Percentiles rank a stretch among this genome's conserved stretches.
Evolutionary conservation across 179 eudicot genomes (phyloP).

Genomic region (Nepenthes alata): DNA sequence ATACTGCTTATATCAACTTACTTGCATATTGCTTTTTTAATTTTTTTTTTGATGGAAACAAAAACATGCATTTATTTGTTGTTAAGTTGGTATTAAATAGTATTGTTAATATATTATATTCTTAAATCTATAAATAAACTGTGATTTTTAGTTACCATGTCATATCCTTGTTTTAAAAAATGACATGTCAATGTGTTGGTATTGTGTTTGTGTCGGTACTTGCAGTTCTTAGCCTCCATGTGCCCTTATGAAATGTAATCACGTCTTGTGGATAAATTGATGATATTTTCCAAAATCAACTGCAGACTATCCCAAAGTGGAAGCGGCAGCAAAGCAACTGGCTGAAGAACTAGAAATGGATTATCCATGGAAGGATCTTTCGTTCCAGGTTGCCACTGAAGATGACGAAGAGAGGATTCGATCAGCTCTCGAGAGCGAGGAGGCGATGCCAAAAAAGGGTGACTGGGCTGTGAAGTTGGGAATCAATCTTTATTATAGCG

Average conservation of each 20-base stretch:
- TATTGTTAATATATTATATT: too few relatives aligned
- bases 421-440: slow-evolving; percentile 64
- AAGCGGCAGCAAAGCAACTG: slow-evolving; percentile 58
- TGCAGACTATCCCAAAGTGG: slow-evolving; percentile 88
- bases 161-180: too few relatives aligned
- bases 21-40: too few relatives aligned
- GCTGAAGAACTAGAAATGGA: slow-evolving; percentile 65
- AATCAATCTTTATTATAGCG: slow-evolving; percentile 81
- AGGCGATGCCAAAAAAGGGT: slow-evolving; percentile 60
- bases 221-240: too few relatives aligned
- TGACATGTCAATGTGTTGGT: too few relatives aligned
- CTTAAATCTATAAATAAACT: too few relatives aligned
- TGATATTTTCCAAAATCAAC: not conserved
- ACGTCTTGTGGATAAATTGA: not conserved
- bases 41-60: too few relatives aligned
- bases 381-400: slow-evolving; percentile 46
- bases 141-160: too few relatives aligned
- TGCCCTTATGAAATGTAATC: not conserved
- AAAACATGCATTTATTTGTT: too few relatives aligned
- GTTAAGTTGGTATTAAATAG: too few relatives aligned
- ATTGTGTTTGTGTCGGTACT: too few relatives aligned
- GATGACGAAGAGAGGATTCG: slow-evolving; percentile 63
- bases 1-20: too few relatives aligned
- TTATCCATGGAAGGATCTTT: slow-evolving; percentile 50
- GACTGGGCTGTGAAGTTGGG: slow-evolving; percentile 96